Conservation (phyloP, 345 rosid genomes). For the Gossypium sturtianum region DNA sequence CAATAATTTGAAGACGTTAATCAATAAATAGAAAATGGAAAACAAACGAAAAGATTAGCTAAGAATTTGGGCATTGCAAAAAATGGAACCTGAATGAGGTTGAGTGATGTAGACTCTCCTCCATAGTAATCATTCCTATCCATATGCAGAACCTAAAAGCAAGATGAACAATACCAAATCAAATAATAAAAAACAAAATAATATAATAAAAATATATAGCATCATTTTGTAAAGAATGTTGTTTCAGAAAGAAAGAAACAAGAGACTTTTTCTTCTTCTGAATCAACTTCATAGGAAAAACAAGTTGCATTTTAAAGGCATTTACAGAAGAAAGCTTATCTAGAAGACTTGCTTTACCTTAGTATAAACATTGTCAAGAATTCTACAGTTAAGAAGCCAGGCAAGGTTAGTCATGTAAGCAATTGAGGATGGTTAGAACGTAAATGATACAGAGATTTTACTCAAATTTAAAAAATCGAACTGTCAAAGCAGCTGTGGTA, state of each 20-base stretch:
- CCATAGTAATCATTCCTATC: conserved; percentile 97
- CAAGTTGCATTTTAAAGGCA: background rate
- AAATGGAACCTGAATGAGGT: conserved; percentile 74
- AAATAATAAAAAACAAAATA: background rate
- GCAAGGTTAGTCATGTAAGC: background rate
- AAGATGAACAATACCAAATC: background rate
- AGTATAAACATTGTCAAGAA: background rate
- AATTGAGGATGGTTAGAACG: background rate
- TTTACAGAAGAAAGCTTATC: background rate
- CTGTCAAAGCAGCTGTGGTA: background rate
- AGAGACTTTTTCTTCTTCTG: background rate
- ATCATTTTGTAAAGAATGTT: background rate
- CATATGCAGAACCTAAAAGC: conserved; percentile 87
- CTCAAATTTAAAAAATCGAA: background rate
- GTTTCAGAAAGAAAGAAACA: background rate
- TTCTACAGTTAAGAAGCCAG: background rate
- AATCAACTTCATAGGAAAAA: background rate
- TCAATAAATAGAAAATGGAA: background rate
- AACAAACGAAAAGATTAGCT: background rate
- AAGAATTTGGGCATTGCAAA: background rate
- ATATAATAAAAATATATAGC: background rate
- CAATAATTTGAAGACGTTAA: conserved; percentile 2
- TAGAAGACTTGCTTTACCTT: background rate
- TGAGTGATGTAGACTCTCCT: conserved; percentile 96
- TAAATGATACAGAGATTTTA: background rate